phyloP scores from a whole-genome alignment of 352 stramenopile genomes.

The Lagenidium sp. region DNA sequence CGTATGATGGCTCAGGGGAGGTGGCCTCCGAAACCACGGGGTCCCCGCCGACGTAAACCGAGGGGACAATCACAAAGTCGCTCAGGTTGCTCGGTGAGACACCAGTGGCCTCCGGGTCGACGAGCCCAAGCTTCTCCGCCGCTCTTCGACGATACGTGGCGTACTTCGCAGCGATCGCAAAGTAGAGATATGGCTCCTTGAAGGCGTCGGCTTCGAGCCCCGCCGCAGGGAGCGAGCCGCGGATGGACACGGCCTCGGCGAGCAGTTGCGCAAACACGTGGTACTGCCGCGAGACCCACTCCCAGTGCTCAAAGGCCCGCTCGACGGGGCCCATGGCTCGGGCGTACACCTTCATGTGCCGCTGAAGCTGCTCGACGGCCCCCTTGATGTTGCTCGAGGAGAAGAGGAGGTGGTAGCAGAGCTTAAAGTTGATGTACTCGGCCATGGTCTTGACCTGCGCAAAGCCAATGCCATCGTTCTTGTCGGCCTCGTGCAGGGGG shows the following conservation, averaged over 20 bases:
- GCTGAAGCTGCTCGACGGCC: slow-evolving; percentile 78
- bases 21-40: slow-evolving; percentile 44
- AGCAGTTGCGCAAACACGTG: slow-evolving; percentile 84
- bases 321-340: slow-evolving; percentile 39
- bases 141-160: slow-evolving; percentile 65
- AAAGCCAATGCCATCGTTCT: slow-evolving; percentile 30
- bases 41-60: slow-evolving; percentile 61
- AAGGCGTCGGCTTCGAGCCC: slow-evolving; percentile 75
- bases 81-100: slow-evolving; percentile 3
- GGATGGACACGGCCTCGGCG: slow-evolving; percentile 58
- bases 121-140: slow-evolving; percentile 44
- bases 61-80: slow-evolving; percentile 68
- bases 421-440: slow-evolving; percentile 84
- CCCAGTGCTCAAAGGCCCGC: slow-evolving; percentile 74
- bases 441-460: slow-evolving; percentile 76
- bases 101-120: slow-evolving; percentile 6
- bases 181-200: slow-evolving; percentile 86
- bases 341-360: slow-evolving; percentile 65
- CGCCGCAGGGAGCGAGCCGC: slow-evolving; percentile 32
- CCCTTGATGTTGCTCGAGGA: slow-evolving; percentile 76
- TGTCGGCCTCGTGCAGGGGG: slow-evolving; percentile 29
- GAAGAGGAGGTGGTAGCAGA: slow-evolving; percentile 85
- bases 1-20: slow-evolving; percentile 32
- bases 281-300: slow-evolving; percentile 80
- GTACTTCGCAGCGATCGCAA: slow-evolving; percentile 78